Base-by-base conservation (phyloP, 2,329 filamentous ascomycete species). In the Microdochium trichocladiopsis region DNA sequence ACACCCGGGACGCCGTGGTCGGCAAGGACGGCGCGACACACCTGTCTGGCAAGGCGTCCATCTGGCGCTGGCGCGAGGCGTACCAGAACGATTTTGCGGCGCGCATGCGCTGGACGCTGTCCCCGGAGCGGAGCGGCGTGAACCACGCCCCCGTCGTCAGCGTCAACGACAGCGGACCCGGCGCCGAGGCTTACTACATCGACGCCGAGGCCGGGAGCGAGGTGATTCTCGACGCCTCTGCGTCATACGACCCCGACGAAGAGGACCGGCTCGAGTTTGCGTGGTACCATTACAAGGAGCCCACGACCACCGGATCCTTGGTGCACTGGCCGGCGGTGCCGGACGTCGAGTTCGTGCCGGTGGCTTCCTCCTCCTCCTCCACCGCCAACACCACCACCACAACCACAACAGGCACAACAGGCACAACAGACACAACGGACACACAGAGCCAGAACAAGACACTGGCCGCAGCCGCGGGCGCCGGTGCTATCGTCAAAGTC, bases 51-150 rank as follows among this genome's bases (percentile, higher is more conserved):
- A 50, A 51, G 9, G 57, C 58, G 16, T 50, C 55, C 6, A 56
- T 61, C 47, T 61, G 57, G 58, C 56, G 57, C 5, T 61, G 58
- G 57, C 50, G 59, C 10, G 33, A 52, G n/a, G 56, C 55, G n/a
- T 61, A 58, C 36, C 59, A 61, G 50, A 36, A 57, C 43, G 57
- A 61, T 54, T 60, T 61, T 31, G 59, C 59, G 3, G 54, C 59
- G 6, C 57, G 59, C 47, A 60, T 61, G 54, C 57, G 54, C 43
- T 61, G 59, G 59, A 52, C 59, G 4, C 21, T 56, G 11, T 16
- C 43, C 9, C 8, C 43, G 4, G 37, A 76, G 78, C 37, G 6
- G 10, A 14, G 4, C 6, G 4, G 14, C 8, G 48, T 52, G 66
- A 58, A 67, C 60, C 50, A 51, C 51, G 36, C 43, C 8, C 43